Conservation (phyloP, 1,284 basidiomycete genomes). For the Leccinum subrobustum region DNA sequence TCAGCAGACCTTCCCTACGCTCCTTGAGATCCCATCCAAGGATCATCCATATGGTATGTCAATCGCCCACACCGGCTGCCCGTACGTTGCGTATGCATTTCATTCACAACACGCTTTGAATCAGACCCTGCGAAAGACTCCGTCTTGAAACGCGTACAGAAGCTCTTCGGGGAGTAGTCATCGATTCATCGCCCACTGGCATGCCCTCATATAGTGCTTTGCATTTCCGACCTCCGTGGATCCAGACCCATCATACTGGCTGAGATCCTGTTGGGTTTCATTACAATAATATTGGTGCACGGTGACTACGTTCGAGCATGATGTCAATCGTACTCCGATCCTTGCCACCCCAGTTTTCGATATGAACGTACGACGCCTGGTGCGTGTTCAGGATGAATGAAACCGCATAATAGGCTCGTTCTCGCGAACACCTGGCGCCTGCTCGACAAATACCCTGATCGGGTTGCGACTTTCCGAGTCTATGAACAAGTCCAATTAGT, state of each 20-base stretch:
- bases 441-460: conserved; percentile 70
- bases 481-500: conserved; percentile 29
- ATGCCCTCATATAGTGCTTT: conserved; percentile 7
- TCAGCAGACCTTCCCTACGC: conserved; percentile 92
- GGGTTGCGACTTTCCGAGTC: conserved; percentile 63
- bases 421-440: conserved; percentile 62
- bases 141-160: conserved; percentile 96
- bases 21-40: conserved; percentile 97
- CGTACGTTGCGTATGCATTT: conserved; percentile 9
- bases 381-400: conserved; percentile 40
- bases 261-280: conserved; percentile 17
- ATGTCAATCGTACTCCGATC: conserved; percentile 7
- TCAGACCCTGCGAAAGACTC: conserved; percentile 97
- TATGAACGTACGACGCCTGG: conserved; percentile 9
- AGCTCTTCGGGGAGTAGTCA: conserved; percentile 83
- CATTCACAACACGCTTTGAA: conserved; percentile 20
- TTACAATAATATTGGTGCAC: conserved; percentile 23
- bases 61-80: conserved; percentile 1
- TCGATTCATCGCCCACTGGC: conserved; percentile 22
- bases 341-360: conserved; percentile 9
- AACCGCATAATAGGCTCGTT: conserved; percentile 72
- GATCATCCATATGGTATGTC: conserved; percentile 86
- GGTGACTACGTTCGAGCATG: conserved; percentile 16
- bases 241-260: conserved; percentile 7
- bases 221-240: conserved; percentile 11